Base-by-base conservation (phyloP, 2,329 filamentous ascomycete genomes). In the Paecilomyces sp. region DNA sequence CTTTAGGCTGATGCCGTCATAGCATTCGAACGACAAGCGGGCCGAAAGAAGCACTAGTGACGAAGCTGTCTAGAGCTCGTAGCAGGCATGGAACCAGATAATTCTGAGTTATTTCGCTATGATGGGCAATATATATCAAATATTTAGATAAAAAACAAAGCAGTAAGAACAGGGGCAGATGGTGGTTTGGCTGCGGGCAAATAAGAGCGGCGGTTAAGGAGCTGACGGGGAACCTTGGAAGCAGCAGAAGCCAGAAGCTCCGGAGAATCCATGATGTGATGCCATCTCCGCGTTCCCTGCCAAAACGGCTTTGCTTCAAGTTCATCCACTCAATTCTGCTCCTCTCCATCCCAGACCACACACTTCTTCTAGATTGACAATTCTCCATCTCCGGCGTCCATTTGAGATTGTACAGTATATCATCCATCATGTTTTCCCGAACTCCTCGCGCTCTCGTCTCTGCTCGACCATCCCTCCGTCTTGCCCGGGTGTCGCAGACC, bases 401-500 rank as follows among this genome's bases (percentile, higher is more conserved):
- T 18, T 18, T 47, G 9, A 18, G n/a, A 18, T 47, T 47, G 11
- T 54, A 54, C 54, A 22, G 33, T 22, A 22, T 7, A 56, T 1
- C 62, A 82, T 65, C 78, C 80, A 60, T 64, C 73, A 74, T 77
- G 72, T 63, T 76, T 30, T 70, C 70, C 54, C 71, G 73, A 63
- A 79, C 78, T 0, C 78, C 82, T 30, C 67, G 72, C 9, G 78
- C 82, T 57, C 58, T 64, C 41, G 69, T 54, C 64, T 69, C 61
- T 67, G 57, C 58, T 60, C 66, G 67, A 30, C 58, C 67, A 33
- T 62, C 65, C 12, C 63, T 67, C 56, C 69, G 64, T 61, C 24
- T 66, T 55, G 36, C 58, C 61, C 63, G 62, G 57, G 55, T 64
- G 58, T 50, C 61, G 53, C 58, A 62, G 25, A 56, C 62, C 47